Conservation (phyloP, 805 yeast species). For the Saturnispora besseyi region DNA sequence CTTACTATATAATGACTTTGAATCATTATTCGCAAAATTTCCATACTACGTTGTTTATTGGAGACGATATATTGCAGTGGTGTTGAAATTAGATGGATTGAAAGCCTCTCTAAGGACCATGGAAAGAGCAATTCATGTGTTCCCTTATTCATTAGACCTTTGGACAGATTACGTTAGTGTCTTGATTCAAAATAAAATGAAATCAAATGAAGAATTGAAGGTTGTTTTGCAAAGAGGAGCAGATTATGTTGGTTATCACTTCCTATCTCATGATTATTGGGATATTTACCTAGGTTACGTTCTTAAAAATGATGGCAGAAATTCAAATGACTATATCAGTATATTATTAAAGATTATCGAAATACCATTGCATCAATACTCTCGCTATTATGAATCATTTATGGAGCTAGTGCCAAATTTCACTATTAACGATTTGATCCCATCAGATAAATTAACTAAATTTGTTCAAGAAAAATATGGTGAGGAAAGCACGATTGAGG, state of each 20-base stretch:
- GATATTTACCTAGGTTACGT: constrained; percentile 64
- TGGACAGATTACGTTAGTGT: constrained; percentile 63
- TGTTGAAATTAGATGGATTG: constrained; percentile 48
- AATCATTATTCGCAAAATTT: constrained; percentile 38
- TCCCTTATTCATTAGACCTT: constrained; percentile 52
- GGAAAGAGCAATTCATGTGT: constrained; percentile 36
- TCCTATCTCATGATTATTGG: constrained; percentile 76
- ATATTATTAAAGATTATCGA: constrained; percentile 38
- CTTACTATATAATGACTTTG: constrained; percentile 26
- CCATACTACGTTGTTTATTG: constrained; percentile 57
- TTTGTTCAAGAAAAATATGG: constrained; percentile 15
- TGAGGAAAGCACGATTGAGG: background rate
- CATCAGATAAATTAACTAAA: constrained; percentile 23
- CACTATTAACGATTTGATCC: constrained; percentile 26
- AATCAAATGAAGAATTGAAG: constrained; percentile 27
- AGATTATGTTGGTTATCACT: constrained; percentile 53
- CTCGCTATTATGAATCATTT: constrained; percentile 57
- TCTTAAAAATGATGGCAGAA: constrained; percentile 26
- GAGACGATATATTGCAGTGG: constrained; percentile 50
- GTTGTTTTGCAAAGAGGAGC: constrained; percentile 41
- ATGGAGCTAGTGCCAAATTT: constrained; percentile 30
- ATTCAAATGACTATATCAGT: constrained; percentile 30
- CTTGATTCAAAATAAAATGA: constrained; percentile 34
- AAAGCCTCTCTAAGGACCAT: constrained; percentile 40
- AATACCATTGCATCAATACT: constrained; percentile 80